These are phyloP conservation scores for Diophrys sp. DNA, from an alignment of 73 alveolate genomes.

Conservation along the genomic window DNA sequence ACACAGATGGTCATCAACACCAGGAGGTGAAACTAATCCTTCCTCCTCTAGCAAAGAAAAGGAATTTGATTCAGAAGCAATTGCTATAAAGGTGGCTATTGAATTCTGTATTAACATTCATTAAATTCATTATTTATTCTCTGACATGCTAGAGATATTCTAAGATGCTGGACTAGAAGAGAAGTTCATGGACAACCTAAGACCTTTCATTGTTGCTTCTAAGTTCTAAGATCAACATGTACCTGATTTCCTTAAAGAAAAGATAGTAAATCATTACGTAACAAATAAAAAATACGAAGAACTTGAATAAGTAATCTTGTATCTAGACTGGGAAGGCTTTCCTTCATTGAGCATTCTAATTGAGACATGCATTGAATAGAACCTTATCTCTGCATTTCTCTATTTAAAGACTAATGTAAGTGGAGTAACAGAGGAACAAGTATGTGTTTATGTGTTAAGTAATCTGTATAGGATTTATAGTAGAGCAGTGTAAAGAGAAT, in stretches of 20 bases:
- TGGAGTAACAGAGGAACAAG: neutral
- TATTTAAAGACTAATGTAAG: conserved; percentile 14
- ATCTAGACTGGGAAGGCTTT: conserved; percentile 30
- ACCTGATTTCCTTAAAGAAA: conserved; percentile 27
- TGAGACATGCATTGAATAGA: conserved; percentile 17
- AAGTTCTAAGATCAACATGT: conserved; percentile 25
- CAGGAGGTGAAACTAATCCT: conserved; percentile 10
- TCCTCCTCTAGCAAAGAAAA: neutral
- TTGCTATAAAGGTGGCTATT: conserved; percentile 54
- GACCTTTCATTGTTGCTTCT: conserved; percentile 43
- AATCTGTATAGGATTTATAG: neutral
- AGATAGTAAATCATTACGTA: conserved; percentile 22
- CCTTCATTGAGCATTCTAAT: conserved; percentile 11
- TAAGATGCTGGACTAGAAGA: conserved; percentile 21
- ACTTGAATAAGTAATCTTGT: conserved; percentile 29
- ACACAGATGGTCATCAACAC: conserved; percentile 5
- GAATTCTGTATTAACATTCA: conserved; percentile 47
- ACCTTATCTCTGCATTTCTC: conserved; percentile 39
- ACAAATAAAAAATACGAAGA: conserved; percentile 29
- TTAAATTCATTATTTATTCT: conserved; percentile 23
- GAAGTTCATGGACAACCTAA: conserved; percentile 41
- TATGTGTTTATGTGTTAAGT: neutral
- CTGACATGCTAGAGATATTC: conserved; percentile 36
- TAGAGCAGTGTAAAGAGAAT: too few species aligned
- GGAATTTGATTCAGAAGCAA: conserved; percentile 24